Percentiles rank a stretch among this genome's conserved stretches.
phyloP scores from a whole-genome alignment of 1,284 basidiomycete species.

The Apiotrichum veenhuisii region DNA sequence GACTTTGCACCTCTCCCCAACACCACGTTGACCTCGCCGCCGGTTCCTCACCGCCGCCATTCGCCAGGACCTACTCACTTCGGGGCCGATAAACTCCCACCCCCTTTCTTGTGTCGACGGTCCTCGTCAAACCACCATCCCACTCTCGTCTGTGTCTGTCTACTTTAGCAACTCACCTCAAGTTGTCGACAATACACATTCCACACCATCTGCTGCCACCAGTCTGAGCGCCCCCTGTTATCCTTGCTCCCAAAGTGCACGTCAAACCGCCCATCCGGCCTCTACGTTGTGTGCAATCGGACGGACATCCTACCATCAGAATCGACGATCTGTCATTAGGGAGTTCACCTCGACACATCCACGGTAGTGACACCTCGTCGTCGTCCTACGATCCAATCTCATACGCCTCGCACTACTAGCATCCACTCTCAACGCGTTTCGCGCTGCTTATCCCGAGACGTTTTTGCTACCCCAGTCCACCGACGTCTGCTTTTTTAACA shows the following conservation, averaged over 20 bases:
- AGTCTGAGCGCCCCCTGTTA: too few species aligned
- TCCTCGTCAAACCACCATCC: not conserved
- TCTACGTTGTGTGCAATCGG: not conserved
- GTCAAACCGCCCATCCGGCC: not conserved
- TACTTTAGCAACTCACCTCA: not conserved
- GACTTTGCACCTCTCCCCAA: not conserved
- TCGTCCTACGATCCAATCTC: not conserved
- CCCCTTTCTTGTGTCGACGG: too few species aligned
- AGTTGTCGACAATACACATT: too few species aligned
- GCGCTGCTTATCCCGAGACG: too few species aligned
- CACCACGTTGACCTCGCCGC: not conserved
- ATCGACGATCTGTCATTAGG: not conserved
- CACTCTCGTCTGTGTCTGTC: not conserved
- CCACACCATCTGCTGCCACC: too few species aligned
- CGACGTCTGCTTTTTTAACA: not conserved
- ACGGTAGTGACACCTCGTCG: not conserved
- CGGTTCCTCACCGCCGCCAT: not conserved
- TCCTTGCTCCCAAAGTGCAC: not conserved
- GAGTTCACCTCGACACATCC: not conserved
- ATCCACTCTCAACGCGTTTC: not conserved
- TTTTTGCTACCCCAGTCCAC: not conserved
- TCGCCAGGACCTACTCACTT: not conserved
- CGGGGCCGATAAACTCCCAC: not conserved
- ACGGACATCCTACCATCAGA: not conserved
- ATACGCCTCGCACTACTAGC: not conserved